Evolutionary conservation across 345 rosid genomes (phyloP), one percentile per base, ranked within the genome.

Genomic region (Clausena lansium): DNA sequence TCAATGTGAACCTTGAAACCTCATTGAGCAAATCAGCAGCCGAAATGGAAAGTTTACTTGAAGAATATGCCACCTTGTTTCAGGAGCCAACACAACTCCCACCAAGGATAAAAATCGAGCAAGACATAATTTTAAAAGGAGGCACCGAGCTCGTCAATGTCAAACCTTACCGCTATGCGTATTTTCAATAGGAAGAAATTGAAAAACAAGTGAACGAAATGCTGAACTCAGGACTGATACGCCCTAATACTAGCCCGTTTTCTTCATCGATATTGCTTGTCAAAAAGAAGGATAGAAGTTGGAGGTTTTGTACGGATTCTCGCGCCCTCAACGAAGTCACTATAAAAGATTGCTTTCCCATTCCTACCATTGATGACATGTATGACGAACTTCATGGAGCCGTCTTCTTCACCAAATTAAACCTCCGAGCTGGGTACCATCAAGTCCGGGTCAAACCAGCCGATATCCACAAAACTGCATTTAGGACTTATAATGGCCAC

Each of bases 1-100:
- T n/a, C n/a, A n/a, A n/a, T n/a, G n/a, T n/a, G 4, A 10, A 14
- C 7, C 0, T 3, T 14, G 0, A 33, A 28, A 13, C 5, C 11
- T 19, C 15, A 2, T 5, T 5, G 0, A 2, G 13, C 22, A 11
- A 17, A 52, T 2, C 58, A 19, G 19, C 22, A 15, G 19, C 66
- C 8, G 0, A 13, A 20, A 28, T 52, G 66, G 5, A 5, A 20
- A 6, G 13, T 4, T 2, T 52, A 52, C 7, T 55, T 22, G 9
- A 55, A 7, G 9, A 20, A 55, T 55, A 4, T 6, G 7, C n/a
- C 0, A 6, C 5, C 7, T 1, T 55, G 1, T 55, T 55, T 4
- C 7, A 3, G 1, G 59, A 20, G 4, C 59, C 59, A 6, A 4
- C 24, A 2, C 1, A 7, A 5, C 7, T 55, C 3, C 59, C 59